These are phyloP conservation scores for Blakeslea trispora DNA, from an alignment of 371 early-diverging fungal genomes.

Conservation along the genomic window DNA sequence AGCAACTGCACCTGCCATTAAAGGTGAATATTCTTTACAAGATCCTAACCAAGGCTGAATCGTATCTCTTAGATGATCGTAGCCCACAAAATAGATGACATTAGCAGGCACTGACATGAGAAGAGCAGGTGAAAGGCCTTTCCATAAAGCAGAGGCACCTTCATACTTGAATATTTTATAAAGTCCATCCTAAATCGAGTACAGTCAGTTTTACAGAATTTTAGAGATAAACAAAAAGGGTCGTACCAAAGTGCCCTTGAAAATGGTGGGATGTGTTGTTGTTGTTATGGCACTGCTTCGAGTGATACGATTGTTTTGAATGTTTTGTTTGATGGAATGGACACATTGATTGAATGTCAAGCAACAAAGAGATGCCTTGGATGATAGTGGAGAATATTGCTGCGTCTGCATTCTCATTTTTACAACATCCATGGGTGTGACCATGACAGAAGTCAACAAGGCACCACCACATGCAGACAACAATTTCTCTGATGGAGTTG, in stretches of 20 bases:
- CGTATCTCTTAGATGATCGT: constrained; percentile 77
- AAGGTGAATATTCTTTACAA: constrained; percentile 54
- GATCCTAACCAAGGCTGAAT: constrained; percentile 14
- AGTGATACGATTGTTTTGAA: constrained; percentile 11
- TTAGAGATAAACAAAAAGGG: background rate
- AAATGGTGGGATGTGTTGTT: constrained; percentile 8
- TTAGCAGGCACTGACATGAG: constrained; percentile 91
- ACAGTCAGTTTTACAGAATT: background rate
- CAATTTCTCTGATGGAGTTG: constrained; percentile 48
- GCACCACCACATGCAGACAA: constrained; percentile 81
- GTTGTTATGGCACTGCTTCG: constrained; percentile 15
- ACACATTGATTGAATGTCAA: constrained; percentile 17
- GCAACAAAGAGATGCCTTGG: constrained; percentile 11
- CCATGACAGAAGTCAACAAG: constrained; percentile 64
- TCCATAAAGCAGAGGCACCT: constrained; percentile 80
- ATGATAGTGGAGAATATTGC: constrained; percentile 9
- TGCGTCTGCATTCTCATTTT: constrained; percentile 90
- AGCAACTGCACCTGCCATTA: constrained; percentile 81
- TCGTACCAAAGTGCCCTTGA: constrained; percentile 37
- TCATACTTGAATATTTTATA: constrained; percentile 79
- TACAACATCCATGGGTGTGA: constrained; percentile 93
- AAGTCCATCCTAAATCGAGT: constrained; percentile 66
- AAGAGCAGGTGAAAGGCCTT: constrained; percentile 86
- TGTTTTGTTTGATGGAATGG: constrained; percentile 23
- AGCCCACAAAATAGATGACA: constrained; percentile 92